Evolutionary conservation across 1,284 basidiomycete species (phyloP), one percentile per base, ranked within the genome.

Genomic region (Earliella scabrosa): DNA sequence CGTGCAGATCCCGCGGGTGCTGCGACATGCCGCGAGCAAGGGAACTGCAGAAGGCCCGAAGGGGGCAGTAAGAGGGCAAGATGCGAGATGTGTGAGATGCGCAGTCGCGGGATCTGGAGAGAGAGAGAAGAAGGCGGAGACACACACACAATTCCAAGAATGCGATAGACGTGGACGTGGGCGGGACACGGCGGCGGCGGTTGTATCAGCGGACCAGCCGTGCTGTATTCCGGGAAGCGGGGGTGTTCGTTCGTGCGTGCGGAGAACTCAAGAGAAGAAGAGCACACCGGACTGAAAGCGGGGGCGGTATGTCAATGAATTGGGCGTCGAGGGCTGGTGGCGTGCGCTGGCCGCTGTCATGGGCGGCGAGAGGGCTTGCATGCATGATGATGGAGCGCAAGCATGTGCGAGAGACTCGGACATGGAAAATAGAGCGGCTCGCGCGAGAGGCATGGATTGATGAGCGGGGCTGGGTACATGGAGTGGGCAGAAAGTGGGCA

Each of bases 371-470:
- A 16, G 18, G 16, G 2, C 18, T 39, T 39, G 36, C 10, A 34
- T 34, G 10, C 32, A 2, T 34, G n/a, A n/a, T n/a, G n/a, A n/a
- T n/a, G n/a, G n/a, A n/a, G 29, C 29, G 13, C 13, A 13, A 13
- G 13, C 29, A 31, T 18, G 35, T 48, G 46, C 35, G 36, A 27
- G 35, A 29, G 35, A 39, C 24, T 48, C 35, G 46, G 46, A 41
- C 39, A 41, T 24, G 23, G 20, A 39, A n/a, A 39, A 26, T 48
- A 48, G 36, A 39, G 46, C 46, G 46, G 46, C 46, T 48, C 46
- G 46, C 35, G 24, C 35, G 31, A n/a, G 39, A 39, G 34, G 35
- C n/a, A 48, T 16, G 46, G 23, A 36, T 36, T 36, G 45, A 47
- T 47, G 43, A 20, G 26, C 11, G 1, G 46, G 34, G 45, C 21